Percentiles rank a stretch among this genome's conserved stretches.
phyloP scores from a whole-genome alignment of 768 basidiomycete species.

The Trametes coccinea region DNA sequence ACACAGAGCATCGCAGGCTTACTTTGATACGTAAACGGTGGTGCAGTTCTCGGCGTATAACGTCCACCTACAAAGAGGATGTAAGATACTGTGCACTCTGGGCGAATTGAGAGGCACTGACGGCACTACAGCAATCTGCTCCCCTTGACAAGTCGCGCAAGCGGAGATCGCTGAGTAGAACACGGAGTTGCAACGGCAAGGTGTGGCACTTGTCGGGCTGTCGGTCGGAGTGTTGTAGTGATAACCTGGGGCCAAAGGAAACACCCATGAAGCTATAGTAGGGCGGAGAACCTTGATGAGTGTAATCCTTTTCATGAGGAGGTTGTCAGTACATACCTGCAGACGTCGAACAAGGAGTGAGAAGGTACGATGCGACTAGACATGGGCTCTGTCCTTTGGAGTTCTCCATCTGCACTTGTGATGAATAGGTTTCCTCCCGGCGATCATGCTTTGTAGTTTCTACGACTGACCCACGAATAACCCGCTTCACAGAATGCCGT shows the following conservation, averaged over 20 bases:
- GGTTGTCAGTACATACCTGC: not conserved
- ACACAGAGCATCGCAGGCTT: not conserved
- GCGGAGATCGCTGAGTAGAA: constrained; percentile 16
- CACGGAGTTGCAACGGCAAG: constrained; percentile 16
- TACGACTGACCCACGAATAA: not conserved
- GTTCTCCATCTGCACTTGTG: constrained; percentile 11
- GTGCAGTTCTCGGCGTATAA: constrained; percentile 4
- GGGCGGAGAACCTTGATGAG: too few relatives aligned
- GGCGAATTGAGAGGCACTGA: not conserved
- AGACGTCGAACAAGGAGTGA: constrained; percentile 5
- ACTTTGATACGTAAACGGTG: constrained; percentile 2
- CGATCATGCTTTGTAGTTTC: not conserved
- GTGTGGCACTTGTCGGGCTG: constrained; percentile 3
- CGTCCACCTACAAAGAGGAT: not conserved
- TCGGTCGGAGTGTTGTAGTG: constrained; percentile 15
- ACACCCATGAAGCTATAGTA: constrained; percentile 12
- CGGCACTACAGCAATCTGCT: not conserved
- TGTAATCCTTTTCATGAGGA: not conserved
- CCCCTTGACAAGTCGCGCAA: constrained; percentile 16
- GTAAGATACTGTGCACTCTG: not conserved
- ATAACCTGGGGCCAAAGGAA: not conserved
- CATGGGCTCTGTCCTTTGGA: constrained; percentile 15
- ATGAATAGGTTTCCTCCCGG: not conserved
- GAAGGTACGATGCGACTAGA: constrained; percentile 12
- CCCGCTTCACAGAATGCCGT: not conserved